Evolutionary conservation across 257 asterid species (phyloP).

Genomic region (Plantago ovata): DNA sequence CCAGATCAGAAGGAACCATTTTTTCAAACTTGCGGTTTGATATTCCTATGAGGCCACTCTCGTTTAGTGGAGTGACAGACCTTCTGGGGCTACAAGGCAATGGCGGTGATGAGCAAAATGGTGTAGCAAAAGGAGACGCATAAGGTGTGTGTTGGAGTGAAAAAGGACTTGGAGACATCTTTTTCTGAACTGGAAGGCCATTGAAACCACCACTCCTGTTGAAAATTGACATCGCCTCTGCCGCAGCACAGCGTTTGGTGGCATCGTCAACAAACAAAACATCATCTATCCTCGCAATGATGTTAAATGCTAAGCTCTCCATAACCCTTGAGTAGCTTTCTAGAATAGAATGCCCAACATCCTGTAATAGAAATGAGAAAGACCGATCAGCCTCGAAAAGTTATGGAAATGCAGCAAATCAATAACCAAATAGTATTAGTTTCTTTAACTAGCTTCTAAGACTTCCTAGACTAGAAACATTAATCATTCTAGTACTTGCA

Average conservation of each 20-base stretch:
- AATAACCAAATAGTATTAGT: no score
- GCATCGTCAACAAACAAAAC: constrained; percentile 85
- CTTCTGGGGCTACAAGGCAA: constrained; percentile 60
- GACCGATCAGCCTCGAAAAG: no score
- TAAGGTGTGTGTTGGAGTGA: constrained; percentile 90
- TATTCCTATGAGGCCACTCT: constrained; percentile 26
- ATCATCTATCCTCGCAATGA: constrained; percentile 91
- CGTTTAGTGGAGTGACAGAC: constrained; percentile 47
- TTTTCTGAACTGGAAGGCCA: constrained; percentile 87
- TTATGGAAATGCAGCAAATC: no score
- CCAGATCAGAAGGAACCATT: constrained; percentile 58
- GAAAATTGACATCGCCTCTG: constrained; percentile 63
- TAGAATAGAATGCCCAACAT: constrained; percentile 93
- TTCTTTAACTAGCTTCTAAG: no score
- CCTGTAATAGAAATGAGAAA: constrained; percentile 45
- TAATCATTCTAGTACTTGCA: no score
- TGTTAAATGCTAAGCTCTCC: constrained; percentile 98
- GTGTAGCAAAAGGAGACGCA: constrained; percentile 91
- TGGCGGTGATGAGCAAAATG: constrained; percentile 83
- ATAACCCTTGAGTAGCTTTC: constrained; percentile 98
- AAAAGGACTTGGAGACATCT: constrained; percentile 93
- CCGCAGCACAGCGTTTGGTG: constrained; percentile 56
- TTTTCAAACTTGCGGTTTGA: constrained; percentile 44
- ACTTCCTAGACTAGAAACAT: no score
- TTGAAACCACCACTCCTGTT: constrained; percentile 72